phyloP scores from a whole-genome alignment of 208 protist genomes.

The Endotrypanum monterogeii region DNA sequence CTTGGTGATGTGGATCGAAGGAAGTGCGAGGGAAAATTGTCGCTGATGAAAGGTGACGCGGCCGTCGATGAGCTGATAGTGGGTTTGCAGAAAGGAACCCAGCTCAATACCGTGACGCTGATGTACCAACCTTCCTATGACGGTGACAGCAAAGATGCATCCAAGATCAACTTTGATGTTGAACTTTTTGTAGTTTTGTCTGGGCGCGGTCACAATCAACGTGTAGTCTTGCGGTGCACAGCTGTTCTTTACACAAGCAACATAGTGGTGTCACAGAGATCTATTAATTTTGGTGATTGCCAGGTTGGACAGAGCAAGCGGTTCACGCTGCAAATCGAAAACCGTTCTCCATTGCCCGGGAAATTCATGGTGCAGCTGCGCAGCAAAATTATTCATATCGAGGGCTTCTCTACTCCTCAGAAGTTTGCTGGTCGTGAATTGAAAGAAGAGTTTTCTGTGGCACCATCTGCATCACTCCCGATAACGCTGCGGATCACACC shows the following conservation, averaged over 20 bases:
- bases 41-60: slow-evolving; percentile 44
- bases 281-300: slow-evolving; percentile 87
- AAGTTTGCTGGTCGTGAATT: slow-evolving; percentile 41
- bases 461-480: slow-evolving; percentile 57
- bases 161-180: slow-evolving; percentile 77
- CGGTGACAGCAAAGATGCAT: slow-evolving; percentile 48
- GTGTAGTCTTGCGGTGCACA: slow-evolving; percentile 57
- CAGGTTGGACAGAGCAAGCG: slow-evolving; percentile 79
- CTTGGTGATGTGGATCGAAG: slow-evolving; percentile 43
- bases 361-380: slow-evolving; percentile 72
- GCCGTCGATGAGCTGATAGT: slow-evolving; percentile 66
- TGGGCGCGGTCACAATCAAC: slow-evolving; percentile 45
- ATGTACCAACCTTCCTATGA: slow-evolving; percentile 68
- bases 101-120: slow-evolving; percentile 36
- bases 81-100: slow-evolving; percentile 42
- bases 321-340: slow-evolving; percentile 75
- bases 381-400: slow-evolving; percentile 89
- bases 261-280: slow-evolving; percentile 63
- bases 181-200: slow-evolving; percentile 49
- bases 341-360: slow-evolving; percentile 73
- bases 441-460: slow-evolving; percentile 73
- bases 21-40: slow-evolving; percentile 63
- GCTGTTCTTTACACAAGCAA: slow-evolving; percentile 84
- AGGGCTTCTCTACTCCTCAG: slow-evolving; percentile 33
- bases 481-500: slow-evolving; percentile 79